Conservation (phyloP, 163 green algal species). For the Trebouxiophyceae sp. region DNA sequence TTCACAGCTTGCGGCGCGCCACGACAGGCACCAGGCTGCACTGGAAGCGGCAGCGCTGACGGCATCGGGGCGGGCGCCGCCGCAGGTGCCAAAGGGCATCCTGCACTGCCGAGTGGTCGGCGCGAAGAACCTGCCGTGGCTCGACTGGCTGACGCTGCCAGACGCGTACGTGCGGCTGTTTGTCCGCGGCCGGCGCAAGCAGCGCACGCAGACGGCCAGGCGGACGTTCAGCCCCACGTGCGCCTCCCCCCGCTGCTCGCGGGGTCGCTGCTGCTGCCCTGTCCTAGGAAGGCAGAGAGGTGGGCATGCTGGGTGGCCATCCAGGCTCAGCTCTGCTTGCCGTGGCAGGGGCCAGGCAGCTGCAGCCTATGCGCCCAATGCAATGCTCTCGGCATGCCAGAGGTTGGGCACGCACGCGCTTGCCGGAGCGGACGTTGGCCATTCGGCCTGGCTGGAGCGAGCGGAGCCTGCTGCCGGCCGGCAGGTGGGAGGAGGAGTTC, state of each 20-base stretch:
- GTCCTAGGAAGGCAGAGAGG: no score
- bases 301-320: no score
- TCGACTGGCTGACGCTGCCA: constrained; percentile 22
- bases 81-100: constrained; percentile 22
- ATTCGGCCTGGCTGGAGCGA: neutral
- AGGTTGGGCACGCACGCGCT: neutral
- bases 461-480: no score
- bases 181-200: constrained; percentile 2
- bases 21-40: neutral
- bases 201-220: neutral
- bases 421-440: neutral
- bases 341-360: no score
- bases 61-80: no score
- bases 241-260: no score
- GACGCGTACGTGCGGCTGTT: constrained; percentile 15
- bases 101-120: constrained; percentile 26
- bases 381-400: no score
- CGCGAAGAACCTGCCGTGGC: constrained; percentile 26
- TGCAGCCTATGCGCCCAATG: no score
- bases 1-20: no score
- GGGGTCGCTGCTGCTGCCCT: no score
- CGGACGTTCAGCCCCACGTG: constrained; percentile 5
- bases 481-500: constrained; percentile 35
- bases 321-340: no score
- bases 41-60: neutral